Base-by-base conservation (phyloP, 1,284 basidiomycete genomes). In the Cryptococcus sp. region DNA sequence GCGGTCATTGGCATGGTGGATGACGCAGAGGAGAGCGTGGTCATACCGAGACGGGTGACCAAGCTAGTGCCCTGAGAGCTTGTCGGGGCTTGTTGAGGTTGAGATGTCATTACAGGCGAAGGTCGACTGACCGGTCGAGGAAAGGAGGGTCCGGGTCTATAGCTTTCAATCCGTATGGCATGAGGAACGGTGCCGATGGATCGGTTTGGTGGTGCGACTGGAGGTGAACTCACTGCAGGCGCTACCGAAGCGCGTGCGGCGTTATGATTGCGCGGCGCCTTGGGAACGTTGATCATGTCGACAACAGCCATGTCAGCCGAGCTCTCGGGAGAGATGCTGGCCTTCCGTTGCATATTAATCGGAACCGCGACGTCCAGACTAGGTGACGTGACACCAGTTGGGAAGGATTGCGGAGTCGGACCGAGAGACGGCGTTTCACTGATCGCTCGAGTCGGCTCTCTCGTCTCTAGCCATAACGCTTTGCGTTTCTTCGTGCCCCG, bases 361-460 rank as follows among this genome's bases (percentile, higher is more conserved):
- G 64, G 47, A 1, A 68, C 60, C n/a, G 66, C 65, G 20, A 72
- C 52, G 10, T 70, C 70, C 3, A 66, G 62, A 38, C 63, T 65
- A 5, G 66, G 60, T 8, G 68, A 66, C 25, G 49, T 50, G n/a
- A 42, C 20, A 38, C 50, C 47, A 13, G 38, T 27, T 13, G n/a
- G 13, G 8, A 27, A 23, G 23, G 57, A 43, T 41, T 19, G 13
- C 17, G 53, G 11, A 13, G 15, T 23, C n/a, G 11, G 17, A 49
- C 20, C 43, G 38, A 50, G 19, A 3, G 52, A 48, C 40, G 60
- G 50, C n/a, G 59, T 46, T 16, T 50, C 58, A 41, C 60, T 65
- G 16, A 46, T 43, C 22, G 53, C 54, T 22, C 51, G 40, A 17
- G 19, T 19, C 15, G 52, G 53, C 42, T 60, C 59, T 23, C 62